Evolutionary conservation across 2,329 filamentous ascomycete genomes (phyloP), one percentile per base, ranked within the genome.

Genomic region (Pseudocercospora musae): DNA sequence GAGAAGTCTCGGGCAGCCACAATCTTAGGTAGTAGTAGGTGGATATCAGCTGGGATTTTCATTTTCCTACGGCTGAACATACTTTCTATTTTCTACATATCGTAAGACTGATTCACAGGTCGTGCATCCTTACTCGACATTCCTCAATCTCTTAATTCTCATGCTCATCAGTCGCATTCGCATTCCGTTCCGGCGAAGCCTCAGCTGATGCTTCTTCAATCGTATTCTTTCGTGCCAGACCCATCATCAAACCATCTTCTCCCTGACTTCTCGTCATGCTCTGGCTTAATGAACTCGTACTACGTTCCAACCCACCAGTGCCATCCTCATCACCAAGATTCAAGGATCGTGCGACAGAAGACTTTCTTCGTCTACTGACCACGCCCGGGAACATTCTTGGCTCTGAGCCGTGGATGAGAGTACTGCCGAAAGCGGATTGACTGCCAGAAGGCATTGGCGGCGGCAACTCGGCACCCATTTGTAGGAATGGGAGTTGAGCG

Each of bases 351-450:
- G 50, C 58, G 31, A 68, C 53, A 27, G 66, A 68, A 37, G 64
- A 67, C 59, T 74, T 74, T 46, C 77, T 73, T 20, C 79, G 71
- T 37, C 76, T 73, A 57, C 78, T 79, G 10, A 92, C 82, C 31
- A 92, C 83, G 0, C 89, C 89, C 0, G 90, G 90, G 67, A 91
- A 90, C 65, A 91, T 86, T 65, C 82, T 84, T 10, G 89, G 89
- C 73, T 91, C 89, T 54, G 79, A 82, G 3, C 82, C 85, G 27
- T 77, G 75, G 25, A 80, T 65, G 23, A 64, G 57, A 6, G 10
- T 86, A 72, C 67, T 85, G 81, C 59, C 78, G 68, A 63, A 83
- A 78, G 52, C 77, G 73, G 68, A 77, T 72, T 29, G 74, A 70
- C 44, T 37, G 18, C 57, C 62, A 8, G 52, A 58, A 7, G 60